These are phyloP conservation scores for Penicillium psychrofluorescens DNA, from an alignment of 495 filamentous ascomycete species.

Conservation along the genomic window DNA sequence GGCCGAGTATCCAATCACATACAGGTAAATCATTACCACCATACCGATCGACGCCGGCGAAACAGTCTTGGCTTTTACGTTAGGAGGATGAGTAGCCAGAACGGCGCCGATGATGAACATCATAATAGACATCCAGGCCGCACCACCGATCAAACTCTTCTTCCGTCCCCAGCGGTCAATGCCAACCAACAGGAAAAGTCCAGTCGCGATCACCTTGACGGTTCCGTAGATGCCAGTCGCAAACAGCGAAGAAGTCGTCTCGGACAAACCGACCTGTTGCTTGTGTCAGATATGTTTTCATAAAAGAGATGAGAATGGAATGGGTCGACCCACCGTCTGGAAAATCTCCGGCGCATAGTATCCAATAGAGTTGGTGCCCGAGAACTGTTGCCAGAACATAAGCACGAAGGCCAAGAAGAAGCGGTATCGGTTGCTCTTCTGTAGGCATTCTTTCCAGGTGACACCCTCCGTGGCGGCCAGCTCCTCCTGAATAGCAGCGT, in stretches of 20 bases:
- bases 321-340: constrained; percentile 4
- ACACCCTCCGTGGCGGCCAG: constrained; percentile 27
- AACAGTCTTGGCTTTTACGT: constrained; percentile 15
- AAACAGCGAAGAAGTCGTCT: constrained; percentile 38
- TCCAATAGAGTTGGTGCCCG: constrained; percentile 43
- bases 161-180: constrained; percentile 64
- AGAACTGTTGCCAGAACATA: constrained; percentile 49
- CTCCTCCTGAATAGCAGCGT: constrained; percentile 33
- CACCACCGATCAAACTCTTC: constrained; percentile 60
- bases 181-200: constrained; percentile 56
- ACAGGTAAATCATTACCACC: constrained; percentile 49
- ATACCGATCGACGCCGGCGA: constrained; percentile 38
- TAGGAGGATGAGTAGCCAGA: constrained; percentile 34
- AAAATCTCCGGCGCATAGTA: constrained; percentile 49
- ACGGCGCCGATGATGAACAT: constrained; percentile 82
- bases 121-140: constrained; percentile 54
- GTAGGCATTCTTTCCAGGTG: constrained; percentile 32
- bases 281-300: too few species aligned
- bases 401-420: constrained; percentile 36
- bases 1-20: constrained; percentile 38
- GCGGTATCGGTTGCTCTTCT: constrained; percentile 32
- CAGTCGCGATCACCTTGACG: constrained; percentile 50
- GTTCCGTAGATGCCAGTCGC: constrained; percentile 46
- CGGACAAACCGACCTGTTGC: constrained; percentile 25
- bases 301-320: too few species aligned